Evolutionary conservation across 1,284 basidiomycete genomes (phyloP), one percentile per base, ranked within the genome.

Genomic region (Singerocomus rubriflavus): DNA sequence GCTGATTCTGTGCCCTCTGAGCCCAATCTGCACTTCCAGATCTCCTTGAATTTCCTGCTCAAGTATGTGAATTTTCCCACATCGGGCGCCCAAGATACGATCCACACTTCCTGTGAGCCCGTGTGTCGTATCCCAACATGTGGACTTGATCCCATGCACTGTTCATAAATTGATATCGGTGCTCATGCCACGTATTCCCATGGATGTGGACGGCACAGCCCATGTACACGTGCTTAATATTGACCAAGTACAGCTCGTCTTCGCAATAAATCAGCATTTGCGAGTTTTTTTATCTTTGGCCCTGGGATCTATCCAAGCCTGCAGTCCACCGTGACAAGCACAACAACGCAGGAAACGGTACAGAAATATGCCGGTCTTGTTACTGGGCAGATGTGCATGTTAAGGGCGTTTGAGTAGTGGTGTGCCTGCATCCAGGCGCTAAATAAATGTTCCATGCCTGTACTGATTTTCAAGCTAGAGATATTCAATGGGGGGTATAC

Each of bases 1-100:
- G 75, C 26, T 89, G 71, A 74, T 36, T 44, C 16, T 29, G 21
- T 41, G 39, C 40, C 4, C 37, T 36, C 31, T 30, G 36, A 50
- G 13, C 26, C 26, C 27, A 33, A 29, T n/a, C n/a, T 13, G n/a
- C 40, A 35, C 32, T 39, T 32, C 37, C 32, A 32, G 39, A 39
- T 38, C 27, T 48, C 25, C 43, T 35, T 21, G n/a, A 8, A 33
- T 27, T 6, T 13, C 33, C 26, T 29, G 9, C 34, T 34, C 11
- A 2, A 26, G 4, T 10, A 38, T 39, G 37, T 38, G 47, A 42
- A 47, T 26, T 30, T 46, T 47, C 27, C 21, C 13, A 41, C 17
- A 42, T 14, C 16, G 4, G 12, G 21, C 12, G 26, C 7, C 27
- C 32, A 31, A 44, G 37, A n/a, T 30, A 38, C 16, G 37, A 33